Base-by-base conservation (phyloP, 1,139 yeast species). In the Diutina neorugosa region DNA sequence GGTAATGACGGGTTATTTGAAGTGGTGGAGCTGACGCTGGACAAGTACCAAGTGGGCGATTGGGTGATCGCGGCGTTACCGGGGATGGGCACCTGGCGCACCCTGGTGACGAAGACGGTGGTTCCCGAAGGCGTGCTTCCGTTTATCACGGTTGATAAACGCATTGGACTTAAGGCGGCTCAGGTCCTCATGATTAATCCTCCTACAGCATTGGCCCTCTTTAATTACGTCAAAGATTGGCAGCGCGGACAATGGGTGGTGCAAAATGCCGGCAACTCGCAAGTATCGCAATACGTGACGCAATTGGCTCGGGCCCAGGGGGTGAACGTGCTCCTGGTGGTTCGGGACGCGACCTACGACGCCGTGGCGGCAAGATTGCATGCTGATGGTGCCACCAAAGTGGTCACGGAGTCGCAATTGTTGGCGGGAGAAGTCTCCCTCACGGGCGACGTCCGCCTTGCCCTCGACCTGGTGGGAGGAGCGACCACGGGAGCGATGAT, bases 1-100 rank as follows among this genome's bases (percentile, higher is more conserved):
- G 50, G 50, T 16, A 46, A 46, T 20, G 50, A 46, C 14, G 50
- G 50, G 41, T 27, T 46, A n/a, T 46, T 16, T 27, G 50, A 46
- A 34, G 40, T 46, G 37, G 21, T 46, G n/a, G 23, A 4, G n/a
- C 23, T 16, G 40, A 27, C 21, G 18, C 23, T 27, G 20, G 40
- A 16, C 31, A 16, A 27, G 27, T 46, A 46, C 31, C 40, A 46
- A 18, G 20, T 7, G 6, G 50, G 50, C 40, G 27, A 46, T 18
- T 46, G 50, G 50, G 37, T 46, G 23, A 27, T 46, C 16, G 41
- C 50, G n/a, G 27, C 37, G 23, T 23, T 46, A 14, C 50, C 50
- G 1, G 50, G 50, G n/a, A 7, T 46, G 9, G 50, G 50, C 11
- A 46, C 50, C 8, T 46, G 50, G 50, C 37, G 50, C n/a, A 25